A percentile compares a stretch with the other conserved stretches of the same genome.
Conservation (phyloP, 2,329 filamentous ascomycete species). For the Didymella arachidicola region DNA sequence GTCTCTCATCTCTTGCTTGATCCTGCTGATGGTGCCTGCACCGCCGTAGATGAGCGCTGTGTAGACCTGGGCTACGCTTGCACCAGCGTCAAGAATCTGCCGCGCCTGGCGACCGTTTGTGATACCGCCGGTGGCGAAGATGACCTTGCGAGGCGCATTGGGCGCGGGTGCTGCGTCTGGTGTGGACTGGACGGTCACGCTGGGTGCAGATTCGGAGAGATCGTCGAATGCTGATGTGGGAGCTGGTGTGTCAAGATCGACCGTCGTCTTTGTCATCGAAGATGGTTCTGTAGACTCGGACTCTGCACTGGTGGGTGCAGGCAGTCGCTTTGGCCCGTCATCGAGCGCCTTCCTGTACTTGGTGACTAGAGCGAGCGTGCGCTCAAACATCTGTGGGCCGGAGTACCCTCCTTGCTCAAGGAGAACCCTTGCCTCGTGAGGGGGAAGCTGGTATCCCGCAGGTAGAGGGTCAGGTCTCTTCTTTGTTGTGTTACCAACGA, state of each 20-base stretch:
- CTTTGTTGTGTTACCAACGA: slow-evolving; percentile 97
- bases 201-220: slow-evolving; percentile 40
- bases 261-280: slow-evolving; percentile 28
- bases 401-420: slow-evolving; percentile 87
- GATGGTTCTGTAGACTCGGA: slow-evolving; percentile 4
- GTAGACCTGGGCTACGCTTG: slow-evolving; percentile 90
- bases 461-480: slow-evolving; percentile 76
- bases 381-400: slow-evolving; percentile 85
- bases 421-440: slow-evolving; percentile 71
- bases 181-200: slow-evolving; percentile 28
- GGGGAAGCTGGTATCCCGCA: slow-evolving; percentile 68
- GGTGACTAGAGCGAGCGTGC: slow-evolving; percentile 78
- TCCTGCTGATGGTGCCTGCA: slow-evolving; percentile 65
- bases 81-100: slow-evolving; percentile 84
- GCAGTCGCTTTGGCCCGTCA: slow-evolving; percentile 49
- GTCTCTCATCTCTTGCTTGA: slow-evolving; percentile 60
- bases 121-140: slow-evolving; percentile 94
- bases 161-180: slow-evolving; percentile 37
- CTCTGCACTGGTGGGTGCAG: slow-evolving; percentile 14
- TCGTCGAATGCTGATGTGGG: slow-evolving; percentile 42
- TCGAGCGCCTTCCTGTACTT: slow-evolving; percentile 71
- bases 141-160: slow-evolving; percentile 68
- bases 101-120: slow-evolving; percentile 85
- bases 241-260: slow-evolving; percentile 30
- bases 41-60: slow-evolving; percentile 75